Evolutionary conservation across 2,329 filamentous ascomycete species (phyloP), one percentile per base, ranked within the genome.

Genomic region (Alternaria incomplexa): DNA sequence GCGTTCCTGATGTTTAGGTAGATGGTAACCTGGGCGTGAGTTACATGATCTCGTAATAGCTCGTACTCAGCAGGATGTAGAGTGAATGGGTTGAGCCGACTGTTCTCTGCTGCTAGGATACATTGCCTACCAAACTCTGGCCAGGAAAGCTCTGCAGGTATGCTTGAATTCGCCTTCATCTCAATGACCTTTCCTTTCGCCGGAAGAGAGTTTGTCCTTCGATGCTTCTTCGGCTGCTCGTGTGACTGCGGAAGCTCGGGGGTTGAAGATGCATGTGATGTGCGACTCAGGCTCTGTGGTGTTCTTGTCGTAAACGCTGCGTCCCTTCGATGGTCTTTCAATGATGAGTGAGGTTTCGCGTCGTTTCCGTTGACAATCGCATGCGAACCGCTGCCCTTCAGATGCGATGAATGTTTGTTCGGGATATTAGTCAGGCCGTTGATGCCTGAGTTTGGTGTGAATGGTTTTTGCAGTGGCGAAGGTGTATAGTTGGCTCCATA

Each of bases 1-100:
- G 93, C 92, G 79, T 99, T 99, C 71, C 96, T 88, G 65, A 99
- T 96, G 78, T 98, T 98, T 57, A 99, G 84, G 81, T 99, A 99
- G 12, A 93, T 92, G 3, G 95, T 97, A 69, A 97, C 93, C 80
- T 99, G 96, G 30, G 90, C 86, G 73, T 93, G 90, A 75, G 91
- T 97, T 70, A 99, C 89, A 72, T 96, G 90, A 65, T 92, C 86
- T 65, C 92, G 88, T 44, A 99, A 83, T 63, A 97, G 85, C 62
- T 86, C 83, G 76, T 97, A 94, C 79, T 99, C 96, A 65, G 92
- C 90, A 25, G 88, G 86, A 79, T 98, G 93, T 43, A 99, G 83
- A 11, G 91, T 90, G 79, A 96, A 98, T 1, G 96, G 95, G 68
- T 95, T 95, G 2, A 99, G 85, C 61, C 96, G 87, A 44, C 93